Evolutionary conservation across 2,329 filamentous ascomycete genomes (phyloP).

Genomic region (Sporothrix phasma): DNA sequence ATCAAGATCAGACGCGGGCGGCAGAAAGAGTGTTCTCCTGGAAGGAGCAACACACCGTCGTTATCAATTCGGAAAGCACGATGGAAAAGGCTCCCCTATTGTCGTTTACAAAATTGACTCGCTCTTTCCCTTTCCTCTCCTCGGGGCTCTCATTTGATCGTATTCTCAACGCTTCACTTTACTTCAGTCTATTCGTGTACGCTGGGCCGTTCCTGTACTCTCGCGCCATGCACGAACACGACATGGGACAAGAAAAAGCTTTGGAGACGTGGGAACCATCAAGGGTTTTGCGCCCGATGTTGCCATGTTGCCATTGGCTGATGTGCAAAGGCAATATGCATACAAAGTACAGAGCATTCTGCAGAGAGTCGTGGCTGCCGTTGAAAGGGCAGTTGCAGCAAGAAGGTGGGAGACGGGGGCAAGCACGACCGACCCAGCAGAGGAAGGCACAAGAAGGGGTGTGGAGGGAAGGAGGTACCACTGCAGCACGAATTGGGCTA

Average conservation of each 20-base stretch:
- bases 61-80: slow-evolving; percentile 7
- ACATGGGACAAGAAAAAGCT: slow-evolving; percentile 5
- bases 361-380: slow-evolving; percentile 37
- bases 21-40: not conserved
- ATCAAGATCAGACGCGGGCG: not conserved
- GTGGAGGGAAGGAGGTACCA: not conserved
- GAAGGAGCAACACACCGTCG: not conserved
- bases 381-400: slow-evolving; percentile 30
- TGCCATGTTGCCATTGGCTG: slow-evolving; percentile 16
- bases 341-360: slow-evolving; percentile 32
- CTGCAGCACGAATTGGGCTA: slow-evolving; percentile 3
- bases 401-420: slow-evolving; percentile 6
- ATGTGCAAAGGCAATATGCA: slow-evolving; percentile 18
- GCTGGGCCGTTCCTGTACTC: not conserved
- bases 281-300: not conserved
- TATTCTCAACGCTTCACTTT: not conserved
- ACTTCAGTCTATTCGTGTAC: not conserved
- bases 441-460: slow-evolving; percentile 3
- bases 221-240: not conserved
- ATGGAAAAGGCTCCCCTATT: not conserved
- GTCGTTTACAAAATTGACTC: not conserved
- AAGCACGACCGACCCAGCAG: slow-evolving; percentile 6
- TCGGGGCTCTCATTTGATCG: not conserved
- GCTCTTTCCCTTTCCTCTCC: not conserved
- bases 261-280: not conserved